Percentiles rank a stretch among this genome's conserved stretches.
phyloP scores from a whole-genome alignment of 495 filamentous ascomycete species.

The Trichoderma parareesei region DNA sequence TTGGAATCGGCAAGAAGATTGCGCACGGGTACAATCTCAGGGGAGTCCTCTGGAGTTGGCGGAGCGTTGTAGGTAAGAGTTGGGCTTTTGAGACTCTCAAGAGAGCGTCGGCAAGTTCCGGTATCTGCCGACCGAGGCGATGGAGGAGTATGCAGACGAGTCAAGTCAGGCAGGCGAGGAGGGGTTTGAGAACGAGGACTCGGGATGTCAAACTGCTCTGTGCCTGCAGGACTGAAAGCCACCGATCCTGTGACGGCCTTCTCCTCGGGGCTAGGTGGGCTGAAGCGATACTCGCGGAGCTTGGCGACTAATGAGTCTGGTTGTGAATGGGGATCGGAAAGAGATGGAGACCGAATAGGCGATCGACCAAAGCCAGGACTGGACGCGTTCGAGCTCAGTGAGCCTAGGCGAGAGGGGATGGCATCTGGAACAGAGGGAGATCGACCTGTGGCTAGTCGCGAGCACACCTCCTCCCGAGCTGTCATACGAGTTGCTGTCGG shows the following conservation, averaged over 20 bases:
- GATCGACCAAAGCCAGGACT: neutral
- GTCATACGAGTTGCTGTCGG: slow-evolving; percentile 40
- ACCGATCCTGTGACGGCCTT: neutral
- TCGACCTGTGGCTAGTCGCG: slow-evolving; percentile 11
- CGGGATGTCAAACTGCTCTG: neutral
- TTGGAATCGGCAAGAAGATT: slow-evolving; percentile 10
- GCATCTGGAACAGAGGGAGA: slow-evolving; percentile 1
- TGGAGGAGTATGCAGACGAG: slow-evolving; percentile 15
- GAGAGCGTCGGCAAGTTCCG: neutral
- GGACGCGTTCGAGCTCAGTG: slow-evolving; percentile 24
- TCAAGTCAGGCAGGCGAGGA: neutral
- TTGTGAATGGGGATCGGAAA: neutral
- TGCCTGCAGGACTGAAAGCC: neutral
- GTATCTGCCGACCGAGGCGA: slow-evolving; percentile 17
- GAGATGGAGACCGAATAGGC: neutral
- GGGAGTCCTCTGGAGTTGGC: slow-evolving; percentile 18
- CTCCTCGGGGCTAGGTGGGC: neutral
- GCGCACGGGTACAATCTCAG: slow-evolving; percentile 19
- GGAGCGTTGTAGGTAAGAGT: slow-evolving; percentile 1
- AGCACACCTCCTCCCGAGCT: slow-evolving; percentile 31
- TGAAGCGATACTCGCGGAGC: slow-evolving; percentile 9
- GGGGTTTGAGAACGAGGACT: neutral
- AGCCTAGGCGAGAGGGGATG: slow-evolving; percentile 26
- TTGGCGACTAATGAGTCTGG: slow-evolving; percentile 12
- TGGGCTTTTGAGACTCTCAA: neutral